These are phyloP conservation scores for Cyclotella cryptica DNA, from an alignment of 108 stramenopile genomes.

Conservation along the genomic window DNA sequence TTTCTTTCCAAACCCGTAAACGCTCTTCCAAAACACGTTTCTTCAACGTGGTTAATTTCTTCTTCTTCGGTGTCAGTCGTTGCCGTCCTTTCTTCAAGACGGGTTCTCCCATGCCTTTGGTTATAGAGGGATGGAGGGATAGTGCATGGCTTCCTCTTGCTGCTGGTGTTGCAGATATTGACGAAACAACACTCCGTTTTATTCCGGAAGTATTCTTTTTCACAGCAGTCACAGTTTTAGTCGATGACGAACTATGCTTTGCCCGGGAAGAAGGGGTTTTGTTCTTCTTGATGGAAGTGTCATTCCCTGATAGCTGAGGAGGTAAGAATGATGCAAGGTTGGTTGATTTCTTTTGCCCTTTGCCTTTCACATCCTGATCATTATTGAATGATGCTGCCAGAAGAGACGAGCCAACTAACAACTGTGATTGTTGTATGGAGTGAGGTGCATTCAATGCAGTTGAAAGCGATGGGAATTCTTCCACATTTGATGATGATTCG, in stretches of 20 bases:
- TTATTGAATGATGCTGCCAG: neutral
- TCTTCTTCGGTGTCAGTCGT: slow-evolving; percentile 69
- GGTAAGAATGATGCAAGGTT: slow-evolving; percentile 21
- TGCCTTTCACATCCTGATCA: slow-evolving; percentile 4
- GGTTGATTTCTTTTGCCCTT: slow-evolving; percentile 19
- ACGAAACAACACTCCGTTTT: slow-evolving; percentile 17
- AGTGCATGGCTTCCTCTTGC: neutral
- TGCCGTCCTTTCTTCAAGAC: slow-evolving; percentile 64
- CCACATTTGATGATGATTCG: neutral
- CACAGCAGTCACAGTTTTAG: slow-evolving; percentile 9
- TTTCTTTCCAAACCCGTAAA: slow-evolving; percentile 67
- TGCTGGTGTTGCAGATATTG: neutral
- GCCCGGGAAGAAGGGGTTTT: neutral
- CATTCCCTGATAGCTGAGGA: slow-evolving; percentile 6
- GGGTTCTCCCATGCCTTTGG: neutral
- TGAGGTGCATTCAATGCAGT: neutral
- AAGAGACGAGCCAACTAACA: neutral
- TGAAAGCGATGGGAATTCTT: slow-evolving; percentile 13
- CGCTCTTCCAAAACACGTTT: slow-evolving; percentile 86
- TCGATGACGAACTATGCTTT: neutral
- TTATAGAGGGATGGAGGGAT: slow-evolving; percentile 10
- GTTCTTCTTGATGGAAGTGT: slow-evolving; percentile 1
- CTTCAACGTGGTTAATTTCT: slow-evolving; percentile 81
- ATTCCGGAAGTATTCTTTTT: slow-evolving; percentile 9
- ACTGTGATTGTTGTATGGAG: slow-evolving; percentile 4